These are phyloP conservation scores for Penicillium sp. DNA, from an alignment of 2,329 filamentous ascomycete species.

Conservation along the genomic window DNA sequence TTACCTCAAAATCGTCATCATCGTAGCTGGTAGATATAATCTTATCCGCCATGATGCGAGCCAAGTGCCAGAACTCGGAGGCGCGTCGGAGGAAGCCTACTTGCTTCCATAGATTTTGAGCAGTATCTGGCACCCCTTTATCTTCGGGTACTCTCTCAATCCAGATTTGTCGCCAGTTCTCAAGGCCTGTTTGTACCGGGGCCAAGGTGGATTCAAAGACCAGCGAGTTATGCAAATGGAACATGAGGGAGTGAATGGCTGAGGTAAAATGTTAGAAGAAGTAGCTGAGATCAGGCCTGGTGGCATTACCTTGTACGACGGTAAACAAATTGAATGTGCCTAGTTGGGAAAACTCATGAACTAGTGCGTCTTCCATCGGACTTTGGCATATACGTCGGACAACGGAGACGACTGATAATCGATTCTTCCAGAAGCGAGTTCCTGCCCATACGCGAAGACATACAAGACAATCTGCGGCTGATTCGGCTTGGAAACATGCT, in stretches of 20 bases:
- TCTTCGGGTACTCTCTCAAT: slow-evolving; percentile 21
- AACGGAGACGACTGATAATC: slow-evolving; percentile 17
- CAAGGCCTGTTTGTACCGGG: slow-evolving; percentile 24
- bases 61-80: slow-evolving; percentile 30
- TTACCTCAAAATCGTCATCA: neutral
- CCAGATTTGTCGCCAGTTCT: slow-evolving; percentile 31
- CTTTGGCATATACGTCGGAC: slow-evolving; percentile 22
- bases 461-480: slow-evolving; percentile 20
- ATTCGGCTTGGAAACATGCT: slow-evolving; percentile 28
- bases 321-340: slow-evolving; percentile 28
- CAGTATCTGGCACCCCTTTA: slow-evolving; percentile 13
- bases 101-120: slow-evolving; percentile 26
- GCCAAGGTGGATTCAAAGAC: slow-evolving; percentile 24
- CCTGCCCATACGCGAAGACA: slow-evolving; percentile 18
- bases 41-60: slow-evolving; percentile 21
- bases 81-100: slow-evolving; percentile 27
- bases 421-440: slow-evolving; percentile 18
- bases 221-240: slow-evolving; percentile 25
- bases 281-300: neutral
- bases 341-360: slow-evolving; percentile 16
- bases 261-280: neutral
- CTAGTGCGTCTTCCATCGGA: slow-evolving; percentile 9
- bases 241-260: slow-evolving; percentile 25
- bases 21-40: slow-evolving; percentile 7
- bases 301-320: slow-evolving; percentile 20